These are phyloP conservation scores for Modicella reniformis DNA, from an alignment of 371 early-diverging fungal genomes.

Conservation along the genomic window DNA sequence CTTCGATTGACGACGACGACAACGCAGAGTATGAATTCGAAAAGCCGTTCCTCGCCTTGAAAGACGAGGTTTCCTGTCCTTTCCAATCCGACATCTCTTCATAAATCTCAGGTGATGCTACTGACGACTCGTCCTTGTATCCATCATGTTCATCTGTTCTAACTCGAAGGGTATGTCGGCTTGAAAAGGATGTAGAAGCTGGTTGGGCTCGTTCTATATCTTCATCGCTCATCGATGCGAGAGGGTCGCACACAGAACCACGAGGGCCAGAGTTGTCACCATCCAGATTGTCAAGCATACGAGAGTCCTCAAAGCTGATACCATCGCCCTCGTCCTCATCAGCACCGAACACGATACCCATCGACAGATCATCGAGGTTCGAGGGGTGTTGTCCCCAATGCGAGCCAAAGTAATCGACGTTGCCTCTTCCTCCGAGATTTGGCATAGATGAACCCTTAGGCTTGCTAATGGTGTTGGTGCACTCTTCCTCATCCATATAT, in stretches of 20 bases:
- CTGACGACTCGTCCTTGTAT: slow-evolving; percentile 34
- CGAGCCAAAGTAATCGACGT: slow-evolving; percentile 38
- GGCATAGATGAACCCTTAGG: slow-evolving; percentile 6
- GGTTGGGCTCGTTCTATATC: slow-evolving; percentile 42
- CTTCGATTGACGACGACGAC: slow-evolving; percentile 51
- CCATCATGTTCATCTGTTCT: neutral
- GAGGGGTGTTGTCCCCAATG: slow-evolving; percentile 33
- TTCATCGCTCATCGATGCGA: slow-evolving; percentile 7
- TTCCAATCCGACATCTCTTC: slow-evolving; percentile 31
- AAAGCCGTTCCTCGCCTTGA: slow-evolving; percentile 8
- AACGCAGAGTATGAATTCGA: slow-evolving; percentile 31
- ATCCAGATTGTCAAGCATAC: slow-evolving; percentile 12
- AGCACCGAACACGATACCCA: slow-evolving; percentile 50
- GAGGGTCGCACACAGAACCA: neutral
- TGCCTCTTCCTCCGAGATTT: slow-evolving; percentile 15
- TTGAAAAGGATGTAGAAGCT: slow-evolving; percentile 37
- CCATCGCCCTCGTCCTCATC: slow-evolving; percentile 29
- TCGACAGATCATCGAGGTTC: slow-evolving; percentile 43
- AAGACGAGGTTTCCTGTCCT: slow-evolving; percentile 11
- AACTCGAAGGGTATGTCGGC: slow-evolving; percentile 28
- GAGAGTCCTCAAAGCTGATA: slow-evolving; percentile 23
- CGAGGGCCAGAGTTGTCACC: neutral
- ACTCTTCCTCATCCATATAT: slow-evolving; percentile 47
- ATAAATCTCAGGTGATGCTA: slow-evolving; percentile 34
- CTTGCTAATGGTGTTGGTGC: slow-evolving; percentile 37